phyloP scores from a whole-genome alignment of 306 rosid genomes.

The Fagus sylvatica region DNA sequence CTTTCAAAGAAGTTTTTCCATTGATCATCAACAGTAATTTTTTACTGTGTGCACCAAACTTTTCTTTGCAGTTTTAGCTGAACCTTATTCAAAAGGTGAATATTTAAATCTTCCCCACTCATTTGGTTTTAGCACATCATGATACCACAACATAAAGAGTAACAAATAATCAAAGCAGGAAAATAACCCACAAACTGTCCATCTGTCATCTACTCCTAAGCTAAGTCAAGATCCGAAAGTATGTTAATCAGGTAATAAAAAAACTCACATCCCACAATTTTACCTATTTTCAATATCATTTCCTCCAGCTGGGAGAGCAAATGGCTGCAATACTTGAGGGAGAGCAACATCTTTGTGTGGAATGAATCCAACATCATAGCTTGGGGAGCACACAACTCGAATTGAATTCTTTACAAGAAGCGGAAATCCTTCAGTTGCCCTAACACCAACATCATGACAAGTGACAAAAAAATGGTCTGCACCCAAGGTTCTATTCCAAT shows the following conservation, averaged over 20 bases:
- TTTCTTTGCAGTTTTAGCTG: neutral
- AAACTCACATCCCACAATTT: neutral
- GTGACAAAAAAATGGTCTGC: slow-evolving; percentile 96
- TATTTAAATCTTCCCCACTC: too few species aligned
- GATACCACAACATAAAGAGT: neutral
- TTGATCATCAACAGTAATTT: neutral
- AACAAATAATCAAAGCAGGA: neutral
- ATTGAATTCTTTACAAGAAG: slow-evolving; percentile 89
- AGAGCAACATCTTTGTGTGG: slow-evolving; percentile 98
- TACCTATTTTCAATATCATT: slow-evolving; percentile 88
- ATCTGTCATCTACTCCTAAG: neutral
- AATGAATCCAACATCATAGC: slow-evolving; percentile 96
- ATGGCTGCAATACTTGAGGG: slow-evolving; percentile 96
- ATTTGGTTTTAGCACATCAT: too few species aligned
- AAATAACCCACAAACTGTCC: neutral
- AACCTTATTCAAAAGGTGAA: too few species aligned
- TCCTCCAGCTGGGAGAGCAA: slow-evolving; percentile 98
- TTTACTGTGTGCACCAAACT: neutral
- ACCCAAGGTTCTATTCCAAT: slow-evolving; percentile 98
- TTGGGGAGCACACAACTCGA: slow-evolving; percentile 95
- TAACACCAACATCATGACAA: slow-evolving; percentile 97
- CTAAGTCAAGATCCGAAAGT: neutral
- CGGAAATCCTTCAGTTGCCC: slow-evolving; percentile 89
- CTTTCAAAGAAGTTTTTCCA: neutral
- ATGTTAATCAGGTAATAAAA: neutral